Base-by-base conservation (phyloP, 2,329 filamentous ascomycete species). In the Penicillium decumbens region DNA sequence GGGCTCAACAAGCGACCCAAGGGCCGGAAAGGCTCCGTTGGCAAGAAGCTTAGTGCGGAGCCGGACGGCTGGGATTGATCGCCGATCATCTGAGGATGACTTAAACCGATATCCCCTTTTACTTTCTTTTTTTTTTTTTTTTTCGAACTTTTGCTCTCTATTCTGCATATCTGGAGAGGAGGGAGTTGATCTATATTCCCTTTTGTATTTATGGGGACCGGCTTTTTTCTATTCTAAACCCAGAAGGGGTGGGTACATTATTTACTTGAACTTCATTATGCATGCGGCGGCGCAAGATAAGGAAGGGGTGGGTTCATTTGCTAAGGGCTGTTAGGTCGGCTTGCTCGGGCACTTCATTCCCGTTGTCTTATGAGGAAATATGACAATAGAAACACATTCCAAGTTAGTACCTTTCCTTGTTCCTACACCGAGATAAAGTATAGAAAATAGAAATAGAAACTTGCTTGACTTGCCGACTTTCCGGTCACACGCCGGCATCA, bases 1-100 rank as follows among this genome's bases (percentile, higher is more conserved):
- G 67, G 65, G 18, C 65, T 71, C 27, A 60, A 65, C 15, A 75
- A 75, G 53, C 65, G 67, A 33, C 59, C 66, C 6, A 69, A 68
- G 51, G 65, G 67, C 27, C 69, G 68, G 46, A 72, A 70, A 38
- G 58, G 56, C 24, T 60, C 60, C 20, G 53, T 64, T 44, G 62
- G 63, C 39, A 69, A 66, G 53, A 70, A 68, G 51, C 61, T 63
- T n/a, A 72, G 72, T 50, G 64, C 62, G 10, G 71, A 74, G 29
- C 67, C 69, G 24, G 69, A 69, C 23, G 62, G 57, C 45, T 66
- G 60, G 60, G 55, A 61, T 30, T 64, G 51, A 58, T 51, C 20
- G 13, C 20, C 8, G 39, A 35, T 38, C 43, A 18, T 35, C 41
- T 38, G 29, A 44, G 29, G 29, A 38, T 40, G 40, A 48, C 47